Percentiles rank a stretch among this genome's conserved stretches.
These are phyloP conservation scores for Tetrapisispora namnaoensis DNA, from an alignment of 805 yeast genomes.

Conservation along the genomic window DNA sequence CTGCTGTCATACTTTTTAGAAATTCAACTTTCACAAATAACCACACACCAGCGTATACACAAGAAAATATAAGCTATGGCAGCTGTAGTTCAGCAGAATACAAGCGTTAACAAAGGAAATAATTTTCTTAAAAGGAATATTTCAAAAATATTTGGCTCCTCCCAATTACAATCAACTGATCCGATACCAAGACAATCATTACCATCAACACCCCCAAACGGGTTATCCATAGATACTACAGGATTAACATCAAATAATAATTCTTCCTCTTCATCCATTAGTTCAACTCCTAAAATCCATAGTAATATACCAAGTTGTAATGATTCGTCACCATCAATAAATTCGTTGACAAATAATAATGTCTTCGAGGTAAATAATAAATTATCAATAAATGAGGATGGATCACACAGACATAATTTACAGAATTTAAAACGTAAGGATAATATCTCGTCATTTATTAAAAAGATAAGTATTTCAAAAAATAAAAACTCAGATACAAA, in stretches of 20 bases:
- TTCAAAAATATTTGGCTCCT: not conserved
- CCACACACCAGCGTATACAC: not conserved
- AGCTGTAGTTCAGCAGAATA: not conserved
- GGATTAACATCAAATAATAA: not conserved
- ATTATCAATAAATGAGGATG: slow-evolving; percentile 52
- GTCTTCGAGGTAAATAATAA: slow-evolving; percentile 21
- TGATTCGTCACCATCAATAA: not conserved
- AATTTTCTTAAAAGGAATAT: not conserved
- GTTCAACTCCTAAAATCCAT: not conserved
- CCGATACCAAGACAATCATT: not conserved
- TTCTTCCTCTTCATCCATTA: not conserved
- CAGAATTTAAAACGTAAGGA: slow-evolving; percentile 71
- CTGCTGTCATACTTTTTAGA: no score
- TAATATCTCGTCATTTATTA: slow-evolving; percentile 62
- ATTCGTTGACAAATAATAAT: not conserved
- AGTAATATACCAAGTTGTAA: not conserved
- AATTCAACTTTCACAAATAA: not conserved
- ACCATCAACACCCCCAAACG: not conserved
- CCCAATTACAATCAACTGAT: not conserved
- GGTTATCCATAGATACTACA: not conserved
- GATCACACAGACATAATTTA: slow-evolving; percentile 72
- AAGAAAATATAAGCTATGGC: not conserved
- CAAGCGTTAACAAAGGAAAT: not conserved
- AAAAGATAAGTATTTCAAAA: slow-evolving; percentile 40
- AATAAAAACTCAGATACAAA: slow-evolving; percentile 49